Evolutionary conservation across 192 early-diverging fungal species (phyloP).

Genomic region (Coemansia sp.): DNA sequence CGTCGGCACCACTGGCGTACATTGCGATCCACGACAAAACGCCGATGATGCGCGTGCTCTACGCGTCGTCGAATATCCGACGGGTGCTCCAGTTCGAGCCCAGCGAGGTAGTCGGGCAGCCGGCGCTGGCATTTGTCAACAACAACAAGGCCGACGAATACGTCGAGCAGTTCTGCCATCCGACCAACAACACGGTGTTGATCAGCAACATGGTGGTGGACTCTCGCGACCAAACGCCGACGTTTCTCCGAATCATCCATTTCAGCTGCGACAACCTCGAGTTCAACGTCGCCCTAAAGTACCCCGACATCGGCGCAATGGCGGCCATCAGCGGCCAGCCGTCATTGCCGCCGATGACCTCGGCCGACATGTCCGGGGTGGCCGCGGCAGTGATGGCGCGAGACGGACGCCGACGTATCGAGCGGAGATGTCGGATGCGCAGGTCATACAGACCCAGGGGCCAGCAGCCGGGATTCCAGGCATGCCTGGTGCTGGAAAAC

Average conservation of each 20-base stretch:
- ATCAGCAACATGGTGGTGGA: conserved; percentile 4
- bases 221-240: neutral
- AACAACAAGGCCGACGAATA: conserved; percentile 2
- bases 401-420: neutral
- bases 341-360: neutral
- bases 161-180: neutral
- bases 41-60: conserved; percentile 7
- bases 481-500: conserved; percentile 27
- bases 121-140: neutral
- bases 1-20: neutral
- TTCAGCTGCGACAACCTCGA: conserved; percentile 5
- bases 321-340: neutral
- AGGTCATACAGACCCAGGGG: neutral
- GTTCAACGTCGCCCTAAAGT: conserved; percentile 2
- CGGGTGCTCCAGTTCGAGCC: conserved; percentile 5
- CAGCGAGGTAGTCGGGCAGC: conserved; percentile 1
- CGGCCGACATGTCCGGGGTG: neutral
- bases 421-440: neutral
- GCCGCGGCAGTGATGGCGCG: neutral
- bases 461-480: conserved; percentile 5
- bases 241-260: conserved; percentile 6
- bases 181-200: conserved; percentile 3
- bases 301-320: neutral
- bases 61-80: conserved; percentile 8
- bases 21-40: conserved; percentile 10